Conservation (phyloP, 177 flowering plant species). For the Vitis hybrid region DNA sequence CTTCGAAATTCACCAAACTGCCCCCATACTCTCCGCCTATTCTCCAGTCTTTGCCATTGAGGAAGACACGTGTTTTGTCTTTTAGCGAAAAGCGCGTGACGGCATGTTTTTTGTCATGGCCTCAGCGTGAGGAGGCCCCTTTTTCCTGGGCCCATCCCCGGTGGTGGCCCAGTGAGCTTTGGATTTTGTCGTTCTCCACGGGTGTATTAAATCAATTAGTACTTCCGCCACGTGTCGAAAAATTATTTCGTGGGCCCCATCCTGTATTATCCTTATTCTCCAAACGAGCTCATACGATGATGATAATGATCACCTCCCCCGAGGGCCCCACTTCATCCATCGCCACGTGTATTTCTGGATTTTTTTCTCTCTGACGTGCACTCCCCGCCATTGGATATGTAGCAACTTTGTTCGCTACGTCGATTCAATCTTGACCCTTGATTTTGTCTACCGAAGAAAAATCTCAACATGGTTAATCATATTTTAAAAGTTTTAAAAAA, state of each 20-base stretch:
- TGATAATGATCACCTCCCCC: conserved; percentile 2
- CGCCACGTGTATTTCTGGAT: conserved; percentile 12
- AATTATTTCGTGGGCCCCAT: conserved; percentile 15
- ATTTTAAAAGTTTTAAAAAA: no score
- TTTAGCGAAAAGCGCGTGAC: conserved; percentile 46
- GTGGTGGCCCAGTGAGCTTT: conserved; percentile 18
- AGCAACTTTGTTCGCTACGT: no score
- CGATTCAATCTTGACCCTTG: no score
- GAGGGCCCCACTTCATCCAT: neutral
- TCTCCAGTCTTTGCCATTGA: conserved; percentile 9
- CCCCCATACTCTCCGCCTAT: conserved; percentile 16
- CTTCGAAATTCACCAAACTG: conserved; percentile 15
- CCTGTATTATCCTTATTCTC: neutral
- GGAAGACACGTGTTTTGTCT: conserved; percentile 46
- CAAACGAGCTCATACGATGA: conserved; percentile 15
- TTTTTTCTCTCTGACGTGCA: neutral
- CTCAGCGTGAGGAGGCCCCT: conserved; percentile 1
- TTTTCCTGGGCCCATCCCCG: conserved; percentile 3
- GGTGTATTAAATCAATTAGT: no score
- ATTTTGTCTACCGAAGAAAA: no score
- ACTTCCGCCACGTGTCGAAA: conserved; percentile 24
- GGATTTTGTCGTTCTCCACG: conserved; percentile 41
- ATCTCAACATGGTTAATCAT: no score
- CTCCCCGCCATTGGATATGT: no score
- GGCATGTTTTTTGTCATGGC: conserved; percentile 43